phyloP scores from a whole-genome alignment of 306 rosid genomes.

The Acacia confusa region DNA sequence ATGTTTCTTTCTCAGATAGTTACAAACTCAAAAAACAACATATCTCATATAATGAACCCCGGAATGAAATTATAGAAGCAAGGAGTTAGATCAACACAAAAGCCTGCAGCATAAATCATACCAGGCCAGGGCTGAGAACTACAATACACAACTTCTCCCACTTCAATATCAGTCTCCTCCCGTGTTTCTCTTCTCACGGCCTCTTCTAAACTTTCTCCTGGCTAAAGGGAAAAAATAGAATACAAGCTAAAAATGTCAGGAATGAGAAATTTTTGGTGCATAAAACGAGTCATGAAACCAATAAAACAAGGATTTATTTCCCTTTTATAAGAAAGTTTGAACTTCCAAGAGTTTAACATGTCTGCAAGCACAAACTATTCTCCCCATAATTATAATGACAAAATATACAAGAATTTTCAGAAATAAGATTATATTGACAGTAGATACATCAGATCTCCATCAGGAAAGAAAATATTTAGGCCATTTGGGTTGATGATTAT shows the following conservation, averaged over 20 bases:
- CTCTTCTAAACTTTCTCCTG: constrained; percentile 96
- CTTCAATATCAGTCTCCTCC: constrained; percentile 94
- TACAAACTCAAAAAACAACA: not conserved
- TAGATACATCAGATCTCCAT: constrained; percentile 13
- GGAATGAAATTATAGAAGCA: constrained; percentile 11
- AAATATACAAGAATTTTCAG: constrained; percentile 15
- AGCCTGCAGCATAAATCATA: constrained; percentile 30
- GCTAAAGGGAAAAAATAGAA: constrained; percentile 44
- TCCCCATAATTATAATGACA: constrained; percentile 2
- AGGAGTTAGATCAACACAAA: not conserved
- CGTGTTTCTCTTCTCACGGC: constrained; percentile 95
- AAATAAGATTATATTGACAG: not conserved
- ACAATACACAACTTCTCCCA: constrained; percentile 84
- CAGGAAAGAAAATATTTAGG: constrained; percentile 1
- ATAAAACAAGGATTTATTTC: constrained; percentile 1
- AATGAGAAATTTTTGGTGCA: not conserved
- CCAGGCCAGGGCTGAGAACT: constrained; percentile 99
- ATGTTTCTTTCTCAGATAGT: not conserved
- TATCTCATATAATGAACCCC: not conserved
- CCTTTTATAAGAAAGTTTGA: constrained; percentile 1
- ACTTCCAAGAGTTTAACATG: constrained; percentile 15
- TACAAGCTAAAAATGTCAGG: constrained; percentile 12
- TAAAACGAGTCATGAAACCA: constrained; percentile 10
- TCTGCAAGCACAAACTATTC: not conserved
- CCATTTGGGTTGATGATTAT: not conserved